Base-by-base conservation (phyloP, 352 stramenopile genomes). In the Hyaloperonospora brassicae region DNA sequence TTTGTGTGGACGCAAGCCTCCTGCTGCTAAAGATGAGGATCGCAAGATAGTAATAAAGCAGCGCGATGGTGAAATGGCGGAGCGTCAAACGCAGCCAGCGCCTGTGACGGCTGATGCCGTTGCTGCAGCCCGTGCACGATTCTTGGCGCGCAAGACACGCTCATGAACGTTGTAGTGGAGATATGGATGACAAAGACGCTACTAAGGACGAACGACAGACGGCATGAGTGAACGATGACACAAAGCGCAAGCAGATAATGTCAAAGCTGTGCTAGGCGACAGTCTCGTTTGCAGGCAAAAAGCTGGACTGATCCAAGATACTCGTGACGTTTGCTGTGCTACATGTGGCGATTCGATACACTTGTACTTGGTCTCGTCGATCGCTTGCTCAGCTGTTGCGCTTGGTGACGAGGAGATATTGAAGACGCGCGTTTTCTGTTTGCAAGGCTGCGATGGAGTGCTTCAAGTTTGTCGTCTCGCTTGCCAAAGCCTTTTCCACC, bases 101-200 rank as follows among this genome's bases (percentile, higher is more conserved):
- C 23, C 39, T 23, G 56, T 76, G 43, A 64, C 60, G 39, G 38
- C 43, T 12, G 63, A 68, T 42, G 66, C 66, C 14, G 53, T 84
- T 17, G 62, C 66, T 9, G 67, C 66, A 10, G 73, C 73, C 40
- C 68, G 73, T 41, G 66, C 60, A 41, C 66, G 73, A 5, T 84
- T 79, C 47, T 55, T 81, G 22, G 64, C 56, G 7, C 65, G 73
- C 25, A 81, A 77, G 47, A 63, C 59, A 42, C 44, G 53, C 11
- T 58, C 38, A 14, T 61, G 49, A 38, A 35, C 4, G 4, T 9
- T 34, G 27, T 9, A 8, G 27, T 42, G 5, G 36, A 42, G 2
- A 42, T 11, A 5, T 21, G 10, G 11, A 42, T 11, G 10, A 42
- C 36, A 42, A 42, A 13, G 36, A 12, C 36, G 12, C 11, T 12